A percentile compares a stretch with the other conserved stretches of the same genome.
Conservation (phyloP, 345 rosid species). For the Carallia pectinifolia region DNA sequence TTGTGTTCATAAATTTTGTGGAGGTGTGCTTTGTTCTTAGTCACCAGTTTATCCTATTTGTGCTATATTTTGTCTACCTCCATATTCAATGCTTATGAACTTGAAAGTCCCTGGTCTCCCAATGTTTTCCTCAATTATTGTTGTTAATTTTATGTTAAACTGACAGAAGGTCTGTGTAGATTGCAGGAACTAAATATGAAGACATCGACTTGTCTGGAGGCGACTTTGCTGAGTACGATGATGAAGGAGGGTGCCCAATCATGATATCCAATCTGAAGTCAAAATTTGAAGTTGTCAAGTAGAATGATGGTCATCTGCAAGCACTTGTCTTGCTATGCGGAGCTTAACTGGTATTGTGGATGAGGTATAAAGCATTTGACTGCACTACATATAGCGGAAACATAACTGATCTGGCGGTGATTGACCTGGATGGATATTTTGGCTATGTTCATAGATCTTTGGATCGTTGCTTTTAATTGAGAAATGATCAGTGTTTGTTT, state of each 20-base stretch:
- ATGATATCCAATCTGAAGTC: slow-evolving; percentile 79
- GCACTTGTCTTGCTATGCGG: slow-evolving; percentile 20
- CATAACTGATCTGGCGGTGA: background rate
- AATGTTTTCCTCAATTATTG: background rate
- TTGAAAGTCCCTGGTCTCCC: background rate
- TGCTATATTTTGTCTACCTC: no score
- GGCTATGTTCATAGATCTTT: slow-evolving; percentile 2
- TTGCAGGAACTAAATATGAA: slow-evolving; percentile 63
- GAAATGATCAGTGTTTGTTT: background rate
- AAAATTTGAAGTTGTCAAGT: slow-evolving; percentile 63
- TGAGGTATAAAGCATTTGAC: slow-evolving; percentile 17
- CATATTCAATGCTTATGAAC: background rate
- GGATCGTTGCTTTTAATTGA: slow-evolving; percentile 5
- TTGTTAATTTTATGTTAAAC: background rate
- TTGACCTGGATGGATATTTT: background rate
- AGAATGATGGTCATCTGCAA: slow-evolving; percentile 16
- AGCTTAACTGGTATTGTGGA: slow-evolving; percentile 17
- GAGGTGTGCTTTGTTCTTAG: no score
- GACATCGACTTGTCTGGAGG: slow-evolving; percentile 70
- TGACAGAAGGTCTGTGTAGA: slow-evolving; percentile 30
- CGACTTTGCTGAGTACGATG: slow-evolving; percentile 73
- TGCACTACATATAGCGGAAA: slow-evolving; percentile 5
- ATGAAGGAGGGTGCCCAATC: slow-evolving; percentile 79
- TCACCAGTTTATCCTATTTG: no score
- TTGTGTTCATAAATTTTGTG: no score